Conservation (phyloP, 495 filamentous ascomycete species). For the Penicillium cataractarum region DNA sequence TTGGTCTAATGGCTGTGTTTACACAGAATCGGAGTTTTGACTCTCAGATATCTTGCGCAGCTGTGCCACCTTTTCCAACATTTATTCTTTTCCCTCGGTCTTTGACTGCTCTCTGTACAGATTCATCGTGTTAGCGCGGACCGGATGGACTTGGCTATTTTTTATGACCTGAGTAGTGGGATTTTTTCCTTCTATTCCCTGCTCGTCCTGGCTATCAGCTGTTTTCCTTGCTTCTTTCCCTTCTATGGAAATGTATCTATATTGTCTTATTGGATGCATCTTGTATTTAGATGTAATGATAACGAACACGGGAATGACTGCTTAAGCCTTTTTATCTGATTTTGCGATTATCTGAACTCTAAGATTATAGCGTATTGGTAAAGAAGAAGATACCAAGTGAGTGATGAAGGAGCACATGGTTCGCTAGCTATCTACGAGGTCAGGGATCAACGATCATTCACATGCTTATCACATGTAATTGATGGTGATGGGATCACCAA, state of each 20-base stretch:
- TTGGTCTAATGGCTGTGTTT: slow-evolving; percentile 5
- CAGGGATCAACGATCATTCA: no score
- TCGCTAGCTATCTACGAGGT: no score
- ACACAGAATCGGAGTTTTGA: no score
- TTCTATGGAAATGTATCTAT: slow-evolving; percentile 3
- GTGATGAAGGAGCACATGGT: no score
- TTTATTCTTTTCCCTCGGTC: no score
- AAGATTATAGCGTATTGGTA: no score
- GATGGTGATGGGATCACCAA: no score
- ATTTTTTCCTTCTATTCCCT: neutral
- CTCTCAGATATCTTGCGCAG: slow-evolving; percentile 6
- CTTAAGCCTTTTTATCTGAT: neutral
- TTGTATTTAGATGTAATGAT: slow-evolving; percentile 3
- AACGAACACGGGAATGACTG: neutral
- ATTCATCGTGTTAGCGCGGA: neutral
- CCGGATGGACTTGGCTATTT: neutral
- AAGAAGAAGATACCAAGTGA: no score
- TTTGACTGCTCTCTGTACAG: slow-evolving; percentile 4
- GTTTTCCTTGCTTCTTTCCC: neutral
- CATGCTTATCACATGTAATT: no score
- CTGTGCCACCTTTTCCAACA: neutral
- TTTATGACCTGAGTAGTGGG: slow-evolving; percentile 2
- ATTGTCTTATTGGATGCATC: neutral
- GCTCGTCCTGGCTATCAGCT: slow-evolving; percentile 9
- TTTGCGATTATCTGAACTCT: neutral